Base-by-base conservation (phyloP, 345 rosid genomes). In the Ricinus communis region DNA sequence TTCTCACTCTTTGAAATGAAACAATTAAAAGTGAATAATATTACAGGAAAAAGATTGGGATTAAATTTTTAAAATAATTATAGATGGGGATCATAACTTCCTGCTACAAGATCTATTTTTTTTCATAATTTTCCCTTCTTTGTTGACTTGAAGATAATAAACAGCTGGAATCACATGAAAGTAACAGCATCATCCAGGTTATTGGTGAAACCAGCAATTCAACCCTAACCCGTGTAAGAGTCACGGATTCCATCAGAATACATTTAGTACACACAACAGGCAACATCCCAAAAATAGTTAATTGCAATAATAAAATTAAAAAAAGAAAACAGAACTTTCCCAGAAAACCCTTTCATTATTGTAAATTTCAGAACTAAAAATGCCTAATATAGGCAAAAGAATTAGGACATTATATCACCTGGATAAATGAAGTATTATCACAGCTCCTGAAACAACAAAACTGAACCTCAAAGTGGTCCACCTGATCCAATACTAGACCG, bases 111-210 rank as follows among this genome's bases (percentile, higher is more conserved):
- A 27, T 36, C 51, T 30, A 62, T 5, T 55, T 24, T 40, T 30
- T 28, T 14, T 22, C 54, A 16, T n/a, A 63, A n/a, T n/a, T 7
- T 51, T 69, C 57, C 30, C 51, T 28, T 73, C 46, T 54, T 71
- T 7, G 33, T 75, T 62, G 50, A 22, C 43, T 67, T 66, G 49
- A 73, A 62, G 79, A 59, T 70, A 71, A 74, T 47, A 53, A 79
- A 73, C 78, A 81, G 80, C 72, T 82, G 85, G 80, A 79, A 80
- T 86, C 87, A 86, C 85, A 83, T 82, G 86, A 87, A 84, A 86
- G 87, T 72, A 73, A 63, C 83, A 82, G 33, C 68, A 82, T 65
- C 65, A 77, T 72, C 82, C 79, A 80, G 71, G 60, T 72, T 77
- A 73, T 58, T 60, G 74, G 74, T 77, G 71, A 49, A 76, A 78